These are phyloP conservation scores for Cladosporium velox DNA, from an alignment of 2,329 filamentous ascomycete species.

Conservation along the genomic window DNA sequence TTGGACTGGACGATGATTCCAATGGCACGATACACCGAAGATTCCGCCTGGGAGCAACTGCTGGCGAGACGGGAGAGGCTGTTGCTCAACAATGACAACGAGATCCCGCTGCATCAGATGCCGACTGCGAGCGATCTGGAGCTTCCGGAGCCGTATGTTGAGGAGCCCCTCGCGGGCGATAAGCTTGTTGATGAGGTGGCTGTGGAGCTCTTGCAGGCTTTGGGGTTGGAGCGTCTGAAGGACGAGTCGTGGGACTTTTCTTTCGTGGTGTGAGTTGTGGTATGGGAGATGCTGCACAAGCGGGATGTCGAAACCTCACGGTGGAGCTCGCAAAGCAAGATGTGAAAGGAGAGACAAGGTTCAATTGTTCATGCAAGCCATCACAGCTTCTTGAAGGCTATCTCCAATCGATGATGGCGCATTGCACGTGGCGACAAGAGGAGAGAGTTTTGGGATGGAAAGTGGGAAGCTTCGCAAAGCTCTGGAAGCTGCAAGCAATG, in stretches of 20 bases:
- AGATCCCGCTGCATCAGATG: neutral
- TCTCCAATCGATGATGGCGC: neutral
- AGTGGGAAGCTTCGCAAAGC: neutral
- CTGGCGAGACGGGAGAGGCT: neutral
- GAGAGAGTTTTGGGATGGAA: neutral
- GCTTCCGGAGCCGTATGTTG: neutral
- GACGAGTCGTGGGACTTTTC: neutral
- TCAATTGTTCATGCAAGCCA: neutral
- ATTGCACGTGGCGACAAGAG: neutral
- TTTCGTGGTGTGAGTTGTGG: neutral
- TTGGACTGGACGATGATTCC: slow-evolving; percentile 13
- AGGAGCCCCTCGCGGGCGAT: neutral
- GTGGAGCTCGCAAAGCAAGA: neutral
- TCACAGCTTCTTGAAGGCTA: neutral
- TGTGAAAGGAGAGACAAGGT: neutral
- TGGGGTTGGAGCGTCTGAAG: neutral
- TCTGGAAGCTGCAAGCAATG: neutral
- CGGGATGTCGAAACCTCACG: neutral
- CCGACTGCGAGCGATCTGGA: neutral
- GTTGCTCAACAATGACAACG: neutral
- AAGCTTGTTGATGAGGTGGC: neutral
- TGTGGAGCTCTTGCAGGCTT: neutral
- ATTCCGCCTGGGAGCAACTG: neutral
- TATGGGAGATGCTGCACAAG: neutral
- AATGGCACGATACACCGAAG: neutral